These are phyloP conservation scores for Zoysia japonica DNA, from an alignment of 176 grass and related monocot genomes.

Conservation along the genomic window DNA sequence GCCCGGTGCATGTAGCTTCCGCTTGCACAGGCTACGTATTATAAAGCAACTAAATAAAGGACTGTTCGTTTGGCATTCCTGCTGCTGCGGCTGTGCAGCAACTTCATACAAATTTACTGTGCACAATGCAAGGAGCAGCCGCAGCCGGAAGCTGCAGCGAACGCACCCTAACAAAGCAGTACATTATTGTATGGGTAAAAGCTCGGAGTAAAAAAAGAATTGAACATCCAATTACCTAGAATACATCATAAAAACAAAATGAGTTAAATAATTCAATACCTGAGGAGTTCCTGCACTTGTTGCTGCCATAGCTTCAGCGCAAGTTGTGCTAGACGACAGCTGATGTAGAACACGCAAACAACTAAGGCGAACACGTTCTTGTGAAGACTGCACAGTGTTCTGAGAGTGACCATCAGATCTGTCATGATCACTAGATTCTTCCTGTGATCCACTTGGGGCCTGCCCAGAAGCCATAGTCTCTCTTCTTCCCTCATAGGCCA, in stretches of 20 bases:
- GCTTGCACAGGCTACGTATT: too few species aligned
- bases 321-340: slow-evolving; percentile 93
- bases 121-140: too few species aligned
- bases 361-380: slow-evolving; percentile 97
- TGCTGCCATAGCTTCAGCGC: slow-evolving; percentile 98
- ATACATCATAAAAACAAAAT: slow-evolving; percentile 25
- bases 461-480: slow-evolving; percentile 84
- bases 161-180: background rate
- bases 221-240: background rate
- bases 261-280: slow-evolving; percentile 51
- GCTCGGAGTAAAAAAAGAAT: background rate
- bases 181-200: background rate
- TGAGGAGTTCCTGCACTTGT: slow-evolving; percentile 98
- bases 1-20: too few species aligned
- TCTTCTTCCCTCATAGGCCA: slow-evolving; percentile 93
- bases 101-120: too few species aligned
- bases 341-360: slow-evolving; percentile 95
- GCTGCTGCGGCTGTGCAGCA: too few species aligned
- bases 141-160: too few species aligned
- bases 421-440: slow-evolving; percentile 44
- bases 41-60: background rate
- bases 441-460: slow-evolving; percentile 41
- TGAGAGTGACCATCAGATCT: slow-evolving; percentile 52
- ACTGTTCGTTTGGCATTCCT: too few species aligned
- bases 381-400: slow-evolving; percentile 58